Evolutionary conservation across 2,329 filamentous ascomycete species (phyloP).

Genomic region (Fusarium coffeatum): DNA sequence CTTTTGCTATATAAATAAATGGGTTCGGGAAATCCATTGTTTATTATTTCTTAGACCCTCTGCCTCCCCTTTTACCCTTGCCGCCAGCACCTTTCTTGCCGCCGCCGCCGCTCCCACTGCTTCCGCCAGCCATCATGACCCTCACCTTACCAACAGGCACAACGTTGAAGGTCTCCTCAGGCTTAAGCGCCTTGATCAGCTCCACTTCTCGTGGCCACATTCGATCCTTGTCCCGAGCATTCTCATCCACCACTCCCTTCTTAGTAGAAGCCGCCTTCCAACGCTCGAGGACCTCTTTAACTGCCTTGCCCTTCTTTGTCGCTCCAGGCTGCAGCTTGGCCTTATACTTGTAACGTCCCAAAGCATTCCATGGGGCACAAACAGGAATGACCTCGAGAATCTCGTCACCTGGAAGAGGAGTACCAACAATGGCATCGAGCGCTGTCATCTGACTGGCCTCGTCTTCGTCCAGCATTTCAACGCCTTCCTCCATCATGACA

Average conservation of each 20-base stretch:
- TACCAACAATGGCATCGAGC: constrained; percentile 80
- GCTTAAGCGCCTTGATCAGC: constrained; percentile 81
- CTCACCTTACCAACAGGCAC: constrained; percentile 84
- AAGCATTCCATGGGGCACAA: constrained; percentile 73
- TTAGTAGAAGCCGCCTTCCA: constrained; percentile 76
- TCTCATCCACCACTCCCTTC: constrained; percentile 71
- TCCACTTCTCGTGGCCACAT: constrained; percentile 92
- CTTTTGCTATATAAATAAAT: neutral
- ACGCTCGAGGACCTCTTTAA: constrained; percentile 86
- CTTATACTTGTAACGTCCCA: constrained; percentile 86
- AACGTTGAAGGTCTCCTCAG: constrained; percentile 82
- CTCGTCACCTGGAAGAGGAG: constrained; percentile 83
- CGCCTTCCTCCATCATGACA: constrained; percentile 68
- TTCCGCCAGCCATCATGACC: constrained; percentile 73
- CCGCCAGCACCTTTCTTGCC: constrained; percentile 53
- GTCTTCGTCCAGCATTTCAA: constrained; percentile 70
- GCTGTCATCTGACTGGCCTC: constrained; percentile 65
- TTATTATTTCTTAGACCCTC: constrained; percentile 57
- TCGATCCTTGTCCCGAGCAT: constrained; percentile 72
- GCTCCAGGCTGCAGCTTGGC: constrained; percentile 91
- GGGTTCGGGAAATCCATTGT: neutral
- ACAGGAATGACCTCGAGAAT: constrained; percentile 74
- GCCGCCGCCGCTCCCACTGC: constrained; percentile 54
- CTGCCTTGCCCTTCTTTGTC: constrained; percentile 93
- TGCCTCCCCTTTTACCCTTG: constrained; percentile 53